These are phyloP conservation scores for Debaryomyces sp. DNA, from an alignment of 1,139 yeast species.

Conservation along the genomic window DNA sequence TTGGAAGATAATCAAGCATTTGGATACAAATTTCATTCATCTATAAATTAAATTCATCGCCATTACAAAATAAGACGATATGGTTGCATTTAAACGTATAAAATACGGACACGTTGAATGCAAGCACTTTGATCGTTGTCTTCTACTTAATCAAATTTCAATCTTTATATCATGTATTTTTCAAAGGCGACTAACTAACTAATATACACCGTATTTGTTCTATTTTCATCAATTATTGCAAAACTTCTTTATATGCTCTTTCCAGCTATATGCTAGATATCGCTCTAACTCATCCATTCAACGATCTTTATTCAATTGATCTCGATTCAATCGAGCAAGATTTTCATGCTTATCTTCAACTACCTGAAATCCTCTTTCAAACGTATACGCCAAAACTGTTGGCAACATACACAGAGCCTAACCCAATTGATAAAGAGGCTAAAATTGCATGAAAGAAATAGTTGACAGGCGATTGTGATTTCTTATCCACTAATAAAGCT, in stretches of 20 bases:
- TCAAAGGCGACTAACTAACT: neutral
- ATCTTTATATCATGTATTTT: neutral
- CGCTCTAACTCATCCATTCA: neutral
- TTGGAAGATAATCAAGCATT: too few relatives aligned
- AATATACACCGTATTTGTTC: neutral
- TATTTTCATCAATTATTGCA: neutral
- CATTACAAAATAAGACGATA: neutral
- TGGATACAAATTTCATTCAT: neutral
- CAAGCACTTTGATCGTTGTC: neutral
- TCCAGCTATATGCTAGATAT: neutral
- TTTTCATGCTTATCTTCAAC: neutral
- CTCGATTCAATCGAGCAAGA: neutral
- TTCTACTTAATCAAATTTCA: neutral
- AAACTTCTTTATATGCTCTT: neutral
- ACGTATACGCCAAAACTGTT: slow-evolving; percentile 50
- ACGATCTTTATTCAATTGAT: neutral
- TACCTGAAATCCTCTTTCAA: slow-evolving; percentile 14
- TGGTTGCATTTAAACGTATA: neutral
- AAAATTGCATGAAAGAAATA: slow-evolving; percentile 35
- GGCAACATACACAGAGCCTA: slow-evolving; percentile 39
- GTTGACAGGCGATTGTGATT: slow-evolving; percentile 29
- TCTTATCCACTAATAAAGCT: slow-evolving; percentile 40
- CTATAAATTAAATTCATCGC: neutral
- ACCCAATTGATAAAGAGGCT: slow-evolving; percentile 44
- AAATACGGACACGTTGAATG: neutral